Base-by-base conservation (phyloP, 1,139 yeast species). In the Suhomyces coccinellae region DNA sequence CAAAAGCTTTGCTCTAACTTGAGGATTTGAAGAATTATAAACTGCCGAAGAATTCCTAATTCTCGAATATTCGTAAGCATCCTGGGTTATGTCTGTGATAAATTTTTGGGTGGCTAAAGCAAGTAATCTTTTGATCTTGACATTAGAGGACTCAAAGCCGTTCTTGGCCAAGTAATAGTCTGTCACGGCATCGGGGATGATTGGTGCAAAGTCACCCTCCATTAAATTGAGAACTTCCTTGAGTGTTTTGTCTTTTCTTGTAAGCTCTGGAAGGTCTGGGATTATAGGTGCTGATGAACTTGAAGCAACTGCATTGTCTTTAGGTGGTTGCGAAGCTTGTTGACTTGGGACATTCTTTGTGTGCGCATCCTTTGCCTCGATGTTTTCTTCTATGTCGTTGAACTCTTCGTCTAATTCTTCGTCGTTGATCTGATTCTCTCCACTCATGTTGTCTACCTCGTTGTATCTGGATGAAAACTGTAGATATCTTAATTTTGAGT, bases 121-220 rank as follows among this genome's bases (percentile, higher is more conserved):
- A 43, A 95, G 71, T 37, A 95, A 71, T 46, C 98, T 75, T 60
- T 91, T 90, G 50, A 93, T 85, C 49, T 91, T 79, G 8, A 82
- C 69, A 58, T 90, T 96, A 32, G 85, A 78, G 24, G 95, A 81
- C 49, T 85, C 88, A 57, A 95, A 85, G 34, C 99, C 99, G 50
- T 91, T 86, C 58, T 86, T 86, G 17, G 91, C 84, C 41, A 95
- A 70, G 59, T 93, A 93, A 63, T 89, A 93, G 59, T 93, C 98
- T 0, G 97, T 88, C n/a, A 95, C 98, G 0, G 96, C 95, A 62
- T 95, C 99, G 0, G 99, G 99, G 36, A 95, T 93, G 34, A 95
- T 87, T 1, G 99, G 99, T 2, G 97, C 90, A 63, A 85, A 90
- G 48, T 90, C 96, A 1, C 71, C 77, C 52, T 89, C 96, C 91